Evolutionary conservation across 495 filamentous ascomycete genomes (phyloP).

Genomic region (Penicillium coprophilum): DNA sequence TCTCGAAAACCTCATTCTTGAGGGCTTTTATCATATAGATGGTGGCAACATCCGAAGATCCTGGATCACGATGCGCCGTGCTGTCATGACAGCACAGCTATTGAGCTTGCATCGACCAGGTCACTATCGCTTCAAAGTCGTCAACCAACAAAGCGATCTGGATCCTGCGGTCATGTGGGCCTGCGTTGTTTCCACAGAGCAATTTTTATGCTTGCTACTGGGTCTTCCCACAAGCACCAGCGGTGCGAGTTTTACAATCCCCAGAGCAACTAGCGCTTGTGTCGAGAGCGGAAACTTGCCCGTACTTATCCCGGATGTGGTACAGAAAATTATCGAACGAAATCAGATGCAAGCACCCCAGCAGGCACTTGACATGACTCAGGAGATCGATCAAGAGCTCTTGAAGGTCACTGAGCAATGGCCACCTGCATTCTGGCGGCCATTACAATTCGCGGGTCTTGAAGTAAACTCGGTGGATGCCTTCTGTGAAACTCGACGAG

Average conservation of each 20-base stretch:
- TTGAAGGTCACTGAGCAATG: slow-evolving; percentile 1
- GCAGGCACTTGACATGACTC: slow-evolving; percentile 1
- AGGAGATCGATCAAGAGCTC: slow-evolving; percentile 3
- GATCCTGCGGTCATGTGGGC: slow-evolving; percentile 1
- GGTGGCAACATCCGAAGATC: slow-evolving; percentile 44
- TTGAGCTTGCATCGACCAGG: slow-evolving; percentile 1
- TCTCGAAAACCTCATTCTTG: slow-evolving; percentile 51
- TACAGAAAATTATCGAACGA: background rate
- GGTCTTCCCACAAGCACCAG: background rate
- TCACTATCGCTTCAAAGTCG: background rate
- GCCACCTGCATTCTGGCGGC: background rate
- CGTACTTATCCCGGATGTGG: background rate
- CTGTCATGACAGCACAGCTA: slow-evolving; percentile 14
- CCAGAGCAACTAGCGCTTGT: background rate
- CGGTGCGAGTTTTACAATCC: slow-evolving; percentile 1
- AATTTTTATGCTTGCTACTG: background rate
- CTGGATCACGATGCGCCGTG: slow-evolving; percentile 43
- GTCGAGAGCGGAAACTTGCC: background rate
- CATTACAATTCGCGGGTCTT: slow-evolving; percentile 5
- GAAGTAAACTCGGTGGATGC: slow-evolving; percentile 2
- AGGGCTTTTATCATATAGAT: slow-evolving; percentile 46
- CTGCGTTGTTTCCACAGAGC: slow-evolving; percentile 1
- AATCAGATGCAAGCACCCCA: background rate
- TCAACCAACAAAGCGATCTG: background rate
- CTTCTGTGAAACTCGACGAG: slow-evolving; percentile 12